A percentile compares a stretch with the other conserved stretches of the same genome.
These are phyloP conservation scores for Cymodocea nodosa DNA, from an alignment of 116 monocot species.

Conservation along the genomic window DNA sequence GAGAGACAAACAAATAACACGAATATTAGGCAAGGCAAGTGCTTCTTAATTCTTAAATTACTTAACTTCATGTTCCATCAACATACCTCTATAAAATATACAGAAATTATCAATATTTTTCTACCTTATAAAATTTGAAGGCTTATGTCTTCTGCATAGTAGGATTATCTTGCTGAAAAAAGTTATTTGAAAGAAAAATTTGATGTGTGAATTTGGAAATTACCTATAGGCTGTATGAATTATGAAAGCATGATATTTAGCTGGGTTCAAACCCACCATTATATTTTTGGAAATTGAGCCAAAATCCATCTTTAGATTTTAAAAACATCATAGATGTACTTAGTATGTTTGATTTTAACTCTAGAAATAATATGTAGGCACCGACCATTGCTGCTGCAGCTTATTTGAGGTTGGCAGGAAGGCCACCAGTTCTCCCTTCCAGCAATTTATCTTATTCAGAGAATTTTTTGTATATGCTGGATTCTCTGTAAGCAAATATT, in stretches of 20 bases:
- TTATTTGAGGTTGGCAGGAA: conserved; percentile 83
- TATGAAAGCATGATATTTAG: no score
- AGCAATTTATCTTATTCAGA: conserved; percentile 84
- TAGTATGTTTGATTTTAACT: neutral
- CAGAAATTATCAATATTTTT: no score
- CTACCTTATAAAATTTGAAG: no score
- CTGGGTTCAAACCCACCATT: no score
- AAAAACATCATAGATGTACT: neutral
- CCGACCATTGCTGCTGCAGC: conserved; percentile 99
- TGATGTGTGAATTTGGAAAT: no score
- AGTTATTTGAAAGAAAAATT: no score
- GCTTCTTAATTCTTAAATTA: neutral
- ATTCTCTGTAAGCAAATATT: conserved; percentile 66
- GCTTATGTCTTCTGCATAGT: no score
- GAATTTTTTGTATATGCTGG: conserved; percentile 94
- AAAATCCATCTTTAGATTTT: no score
- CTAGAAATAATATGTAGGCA: conserved; percentile 29
- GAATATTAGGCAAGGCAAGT: conserved; percentile 89
- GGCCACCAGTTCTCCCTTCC: conserved; percentile 79
- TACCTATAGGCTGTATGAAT: no score
- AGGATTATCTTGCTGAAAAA: no score
- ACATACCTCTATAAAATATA: neutral
- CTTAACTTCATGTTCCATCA: neutral
- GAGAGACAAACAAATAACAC: conserved; percentile 82
- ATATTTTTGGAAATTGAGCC: no score